Conservation (phyloP, 306 rosid genomes). For the Styphnolobium japonicum region DNA sequence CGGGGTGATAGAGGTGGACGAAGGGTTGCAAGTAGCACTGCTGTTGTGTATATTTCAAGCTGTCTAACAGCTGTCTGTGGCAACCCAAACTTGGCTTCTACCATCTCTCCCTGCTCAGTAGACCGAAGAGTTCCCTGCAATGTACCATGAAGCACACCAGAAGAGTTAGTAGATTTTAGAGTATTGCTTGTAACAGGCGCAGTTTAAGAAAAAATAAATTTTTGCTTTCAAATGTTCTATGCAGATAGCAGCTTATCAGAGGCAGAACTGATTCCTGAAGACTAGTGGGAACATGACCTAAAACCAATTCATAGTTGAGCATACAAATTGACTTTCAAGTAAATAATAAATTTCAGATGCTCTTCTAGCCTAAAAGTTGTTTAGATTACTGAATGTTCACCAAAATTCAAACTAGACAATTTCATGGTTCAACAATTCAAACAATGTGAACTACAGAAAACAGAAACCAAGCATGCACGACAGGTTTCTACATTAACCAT, state of each 20-base stretch:
- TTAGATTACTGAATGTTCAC: neutral
- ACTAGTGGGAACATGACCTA: neutral
- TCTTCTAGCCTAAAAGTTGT: neutral
- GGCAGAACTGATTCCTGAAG: neutral
- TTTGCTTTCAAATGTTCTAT: neutral
- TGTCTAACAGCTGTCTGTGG: slow-evolving; percentile 92
- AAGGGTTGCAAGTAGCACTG: slow-evolving; percentile 90
- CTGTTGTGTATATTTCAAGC: slow-evolving; percentile 92
- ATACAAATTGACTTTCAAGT: neutral
- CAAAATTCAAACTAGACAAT: slow-evolving; percentile 13
- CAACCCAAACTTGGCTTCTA: slow-evolving; percentile 88
- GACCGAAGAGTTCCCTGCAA: slow-evolving; percentile 82
- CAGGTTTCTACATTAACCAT: neutral
- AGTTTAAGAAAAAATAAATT: neutral
- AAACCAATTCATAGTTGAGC: neutral
- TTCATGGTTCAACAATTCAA: neutral
- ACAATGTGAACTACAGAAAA: neutral
- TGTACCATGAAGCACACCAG: neutral
- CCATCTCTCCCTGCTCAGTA: slow-evolving; percentile 99
- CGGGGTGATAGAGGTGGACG: slow-evolving; percentile 90
- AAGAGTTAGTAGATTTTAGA: neutral
- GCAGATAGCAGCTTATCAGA: neutral
- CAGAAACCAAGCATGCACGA: slow-evolving; percentile 12
- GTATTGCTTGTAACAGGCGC: neutral
- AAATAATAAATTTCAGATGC: neutral